Percentiles rank a stretch among this genome's conserved stretches.
phyloP scores from a whole-genome alignment of 495 filamentous ascomycete genomes.

The Talaromyces ruber region DNA sequence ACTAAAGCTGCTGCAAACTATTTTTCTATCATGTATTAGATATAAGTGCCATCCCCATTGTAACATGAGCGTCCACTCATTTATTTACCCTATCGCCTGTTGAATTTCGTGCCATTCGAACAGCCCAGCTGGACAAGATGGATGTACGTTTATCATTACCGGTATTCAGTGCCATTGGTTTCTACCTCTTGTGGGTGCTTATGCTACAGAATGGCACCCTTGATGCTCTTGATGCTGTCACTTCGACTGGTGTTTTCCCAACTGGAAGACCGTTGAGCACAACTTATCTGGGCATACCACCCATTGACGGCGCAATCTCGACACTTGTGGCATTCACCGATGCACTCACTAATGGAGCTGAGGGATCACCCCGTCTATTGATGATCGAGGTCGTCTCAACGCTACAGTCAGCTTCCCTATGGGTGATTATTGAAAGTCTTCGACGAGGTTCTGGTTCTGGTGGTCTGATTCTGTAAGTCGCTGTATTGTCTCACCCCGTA shows the following conservation, averaged over 20 bases:
- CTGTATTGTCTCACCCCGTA: not conserved
- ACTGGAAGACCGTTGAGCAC: not conserved
- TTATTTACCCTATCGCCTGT: not conserved
- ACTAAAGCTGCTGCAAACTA: not conserved
- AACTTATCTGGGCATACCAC: not conserved
- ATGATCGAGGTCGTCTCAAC: not conserved
- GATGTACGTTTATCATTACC: not conserved
- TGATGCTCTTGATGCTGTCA: not conserved
- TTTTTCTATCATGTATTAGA: not conserved
- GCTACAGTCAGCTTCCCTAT: not conserved
- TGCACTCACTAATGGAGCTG: not conserved
- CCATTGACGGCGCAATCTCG: not conserved
- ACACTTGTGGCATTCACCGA: not conserved
- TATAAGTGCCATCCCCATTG: not conserved
- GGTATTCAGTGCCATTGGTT: not conserved
- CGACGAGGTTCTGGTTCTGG: not conserved
- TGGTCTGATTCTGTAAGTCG: not conserved
- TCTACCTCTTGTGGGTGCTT: not conserved
- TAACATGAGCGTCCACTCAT: not conserved
- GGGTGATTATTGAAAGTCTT: not conserved
- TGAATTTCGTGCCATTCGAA: not conserved
- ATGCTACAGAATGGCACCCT: not conserved
- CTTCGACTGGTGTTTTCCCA: not conserved
- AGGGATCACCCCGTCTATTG: not conserved
- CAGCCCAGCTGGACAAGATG: not conserved